Evolutionary conservation across 495 filamentous ascomycete species (phyloP).

Genomic region (Penicillium turbatum): DNA sequence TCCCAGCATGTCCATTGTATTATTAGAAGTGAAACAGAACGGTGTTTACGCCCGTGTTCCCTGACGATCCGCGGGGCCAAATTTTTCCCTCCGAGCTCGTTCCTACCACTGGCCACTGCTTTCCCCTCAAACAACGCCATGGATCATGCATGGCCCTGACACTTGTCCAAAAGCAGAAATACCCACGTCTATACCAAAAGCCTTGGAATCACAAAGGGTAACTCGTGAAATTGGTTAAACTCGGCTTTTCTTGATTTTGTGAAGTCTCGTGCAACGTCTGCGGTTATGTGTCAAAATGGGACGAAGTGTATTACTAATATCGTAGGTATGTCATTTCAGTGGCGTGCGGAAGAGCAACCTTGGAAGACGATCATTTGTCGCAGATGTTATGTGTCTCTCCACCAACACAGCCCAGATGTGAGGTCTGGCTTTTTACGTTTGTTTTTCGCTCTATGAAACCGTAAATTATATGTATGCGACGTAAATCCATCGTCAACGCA

Average conservation of each 20-base stretch:
- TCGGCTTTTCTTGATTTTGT: no score
- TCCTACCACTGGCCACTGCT: not conserved
- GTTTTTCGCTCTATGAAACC: no score
- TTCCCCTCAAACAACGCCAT: not conserved
- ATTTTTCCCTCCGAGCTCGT: not conserved
- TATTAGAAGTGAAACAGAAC: not conserved
- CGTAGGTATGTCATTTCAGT: not conserved
- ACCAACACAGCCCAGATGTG: not conserved
- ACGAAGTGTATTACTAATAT: not conserved
- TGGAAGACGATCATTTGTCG: constrained; percentile 1
- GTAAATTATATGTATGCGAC: no score
- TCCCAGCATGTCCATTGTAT: not conserved
- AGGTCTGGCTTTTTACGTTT: not conserved
- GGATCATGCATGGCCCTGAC: constrained; percentile 3
- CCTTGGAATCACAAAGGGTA: not conserved
- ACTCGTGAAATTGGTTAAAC: not conserved
- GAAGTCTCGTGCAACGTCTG: not conserved
- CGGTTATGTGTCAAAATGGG: not conserved
- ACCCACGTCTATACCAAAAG: not conserved
- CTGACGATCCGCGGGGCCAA: constrained; percentile 5
- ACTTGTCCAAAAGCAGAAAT: constrained; percentile 2
- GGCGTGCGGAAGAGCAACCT: not conserved
- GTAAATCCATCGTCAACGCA: constrained; percentile 10
- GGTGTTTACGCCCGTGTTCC: not conserved
- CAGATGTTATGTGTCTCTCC: not conserved